These are phyloP conservation scores for Citrus maxima DNA, from an alignment of 345 rosid genomes.

Conservation along the genomic window DNA sequence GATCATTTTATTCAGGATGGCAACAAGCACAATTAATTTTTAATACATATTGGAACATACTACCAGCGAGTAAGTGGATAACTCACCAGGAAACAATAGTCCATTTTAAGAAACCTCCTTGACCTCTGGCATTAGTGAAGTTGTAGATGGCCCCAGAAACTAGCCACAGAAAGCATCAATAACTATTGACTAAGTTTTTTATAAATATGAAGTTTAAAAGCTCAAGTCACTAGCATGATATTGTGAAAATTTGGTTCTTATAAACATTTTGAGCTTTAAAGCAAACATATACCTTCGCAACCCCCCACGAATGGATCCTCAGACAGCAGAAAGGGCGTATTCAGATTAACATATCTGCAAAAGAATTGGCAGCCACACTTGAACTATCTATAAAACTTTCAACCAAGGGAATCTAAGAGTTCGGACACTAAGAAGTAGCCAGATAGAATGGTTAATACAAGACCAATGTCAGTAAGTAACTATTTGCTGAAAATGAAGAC, in stretches of 20 bases:
- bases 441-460: background rate
- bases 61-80: background rate
- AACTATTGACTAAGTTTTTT: background rate
- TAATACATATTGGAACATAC: background rate
- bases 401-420: background rate
- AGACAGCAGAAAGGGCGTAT: slow-evolving; percentile 74
- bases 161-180: slow-evolving; percentile 21
- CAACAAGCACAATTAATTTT: background rate
- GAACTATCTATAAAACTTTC: background rate
- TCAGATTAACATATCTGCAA: slow-evolving; percentile 69
- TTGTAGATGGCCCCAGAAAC: slow-evolving; percentile 72
- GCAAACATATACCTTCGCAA: slow-evolving; percentile 57
- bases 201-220: background rate
- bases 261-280: background rate
- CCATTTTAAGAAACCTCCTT: slow-evolving; percentile 74
- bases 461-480: background rate
- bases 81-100: slow-evolving; percentile 44
- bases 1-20: background rate
- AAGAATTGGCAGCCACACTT: background rate
- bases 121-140: slow-evolving; percentile 72
- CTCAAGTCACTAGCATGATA: background rate
- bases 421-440: background rate
- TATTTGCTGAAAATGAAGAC: background rate
- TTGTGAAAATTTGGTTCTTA: background rate
- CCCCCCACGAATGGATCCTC: slow-evolving; percentile 84